Conservation (phyloP, 306 rosid species). For the Acmispon strigosus region DNA sequence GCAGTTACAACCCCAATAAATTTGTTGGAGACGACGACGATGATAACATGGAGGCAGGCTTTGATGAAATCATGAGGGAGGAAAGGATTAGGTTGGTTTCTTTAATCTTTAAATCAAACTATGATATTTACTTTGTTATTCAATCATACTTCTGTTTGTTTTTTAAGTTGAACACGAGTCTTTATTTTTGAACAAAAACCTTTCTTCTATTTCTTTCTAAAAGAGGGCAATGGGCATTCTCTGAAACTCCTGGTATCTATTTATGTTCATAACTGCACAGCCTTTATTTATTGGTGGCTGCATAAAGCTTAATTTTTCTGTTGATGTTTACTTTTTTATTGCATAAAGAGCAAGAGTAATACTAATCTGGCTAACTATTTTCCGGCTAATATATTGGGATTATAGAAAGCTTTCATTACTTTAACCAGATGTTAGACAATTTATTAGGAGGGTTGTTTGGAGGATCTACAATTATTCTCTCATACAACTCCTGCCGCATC, state of each 20-base stretch:
- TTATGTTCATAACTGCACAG: background rate
- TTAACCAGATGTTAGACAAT: no score
- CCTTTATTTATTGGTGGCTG: background rate
- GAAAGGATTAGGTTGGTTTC: constrained; percentile 61
- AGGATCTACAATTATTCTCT: background rate
- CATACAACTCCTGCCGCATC: background rate
- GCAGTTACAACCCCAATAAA: constrained; percentile 58
- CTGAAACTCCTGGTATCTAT: background rate
- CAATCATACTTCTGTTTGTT: background rate
- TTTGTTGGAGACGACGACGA: constrained; percentile 48
- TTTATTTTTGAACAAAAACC: background rate
- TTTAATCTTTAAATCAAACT: background rate
- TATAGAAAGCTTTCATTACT: no score
- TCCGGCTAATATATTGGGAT: no score
- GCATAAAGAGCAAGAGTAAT: background rate
- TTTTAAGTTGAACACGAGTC: background rate
- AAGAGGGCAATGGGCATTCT: no score
- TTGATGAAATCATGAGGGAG: constrained; percentile 65
- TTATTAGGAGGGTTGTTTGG: background rate
- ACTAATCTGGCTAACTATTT: background rate
- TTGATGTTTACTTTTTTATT: background rate
- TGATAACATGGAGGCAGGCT: constrained; percentile 77
- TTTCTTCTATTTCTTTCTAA: background rate
- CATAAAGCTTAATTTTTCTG: background rate
- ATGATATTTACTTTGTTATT: background rate